A percentile compares a stretch with the other conserved stretches of the same genome.
Evolutionary conservation across 345 rosid species (phyloP).

Genomic region (Hibiscus trionum): DNA sequence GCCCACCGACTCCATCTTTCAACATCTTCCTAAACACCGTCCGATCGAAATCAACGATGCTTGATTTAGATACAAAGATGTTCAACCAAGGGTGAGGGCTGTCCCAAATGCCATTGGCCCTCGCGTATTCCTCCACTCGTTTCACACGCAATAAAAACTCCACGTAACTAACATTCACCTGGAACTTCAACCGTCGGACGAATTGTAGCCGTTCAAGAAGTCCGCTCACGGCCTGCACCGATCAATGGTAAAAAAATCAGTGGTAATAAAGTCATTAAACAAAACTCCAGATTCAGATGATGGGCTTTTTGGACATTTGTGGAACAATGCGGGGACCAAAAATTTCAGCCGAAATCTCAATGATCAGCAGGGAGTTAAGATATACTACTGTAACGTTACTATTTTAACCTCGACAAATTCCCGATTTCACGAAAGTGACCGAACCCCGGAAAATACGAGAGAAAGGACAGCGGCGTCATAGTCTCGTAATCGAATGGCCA

Average conservation of each 20-base stretch:
- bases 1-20: not conserved
- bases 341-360: constrained; percentile 32
- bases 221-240: not conserved
- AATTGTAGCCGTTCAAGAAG: not conserved
- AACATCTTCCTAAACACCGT: not conserved
- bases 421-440: constrained; percentile 11
- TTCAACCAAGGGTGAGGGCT: not conserved
- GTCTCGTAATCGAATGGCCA: constrained; percentile 33
- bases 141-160: not conserved
- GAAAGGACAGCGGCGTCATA: constrained; percentile 12
- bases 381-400: constrained; percentile 1
- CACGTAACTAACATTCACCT: not conserved
- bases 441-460: not conserved
- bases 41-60: not conserved
- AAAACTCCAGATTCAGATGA: constrained; percentile 29
- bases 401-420: constrained; percentile 21
- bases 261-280: constrained; percentile 26
- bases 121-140: not conserved
- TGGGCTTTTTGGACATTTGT: constrained; percentile 39
- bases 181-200: not conserved
- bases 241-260: not conserved
- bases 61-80: not conserved
- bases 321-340: constrained; percentile 39
- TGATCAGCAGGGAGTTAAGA: constrained; percentile 14
- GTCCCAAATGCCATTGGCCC: not conserved